A percentile compares a stretch with the other conserved stretches of the same genome.
Evolutionary conservation across 768 basidiomycete genomes (phyloP).

Genomic region (Scleroderma citrinum): DNA sequence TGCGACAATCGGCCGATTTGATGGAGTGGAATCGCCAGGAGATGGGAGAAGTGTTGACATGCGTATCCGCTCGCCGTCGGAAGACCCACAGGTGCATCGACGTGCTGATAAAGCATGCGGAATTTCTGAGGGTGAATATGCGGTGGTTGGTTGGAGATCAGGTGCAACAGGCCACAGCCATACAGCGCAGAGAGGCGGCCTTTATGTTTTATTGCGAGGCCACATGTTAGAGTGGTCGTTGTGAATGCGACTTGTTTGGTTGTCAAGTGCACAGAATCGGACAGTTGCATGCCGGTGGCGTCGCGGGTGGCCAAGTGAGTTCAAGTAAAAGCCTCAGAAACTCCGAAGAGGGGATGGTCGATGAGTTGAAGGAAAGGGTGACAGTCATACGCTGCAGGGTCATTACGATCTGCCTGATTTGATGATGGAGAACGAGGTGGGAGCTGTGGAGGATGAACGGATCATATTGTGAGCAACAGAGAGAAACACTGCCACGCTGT

Average conservation of each 20-base stretch:
- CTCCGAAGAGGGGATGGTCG: background rate
- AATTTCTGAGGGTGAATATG: background rate
- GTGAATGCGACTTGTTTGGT: background rate
- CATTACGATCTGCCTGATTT: too few relatives aligned
- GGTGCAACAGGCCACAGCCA: background rate
- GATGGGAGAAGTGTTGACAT: background rate
- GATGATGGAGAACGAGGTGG: too few relatives aligned
- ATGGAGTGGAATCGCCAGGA: background rate
- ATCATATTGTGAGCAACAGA: background rate
- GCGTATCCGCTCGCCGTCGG: background rate
- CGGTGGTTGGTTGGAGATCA: background rate
- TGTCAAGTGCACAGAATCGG: background rate
- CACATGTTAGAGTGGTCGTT: background rate
- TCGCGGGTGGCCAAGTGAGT: background rate
- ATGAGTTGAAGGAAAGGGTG: too few relatives aligned
- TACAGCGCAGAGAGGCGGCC: too few relatives aligned
- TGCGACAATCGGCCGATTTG: background rate
- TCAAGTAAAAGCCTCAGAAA: background rate
- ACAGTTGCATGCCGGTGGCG: background rate
- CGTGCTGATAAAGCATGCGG: background rate
- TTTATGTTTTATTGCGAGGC: background rate
- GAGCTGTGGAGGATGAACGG: too few relatives aligned
- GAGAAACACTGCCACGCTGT: background rate
- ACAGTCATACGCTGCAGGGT: too few relatives aligned
- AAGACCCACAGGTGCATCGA: background rate